These are phyloP conservation scores for Hymenoscyphus albidus DNA, from an alignment of 2,329 filamentous ascomycete species.

Conservation along the genomic window DNA sequence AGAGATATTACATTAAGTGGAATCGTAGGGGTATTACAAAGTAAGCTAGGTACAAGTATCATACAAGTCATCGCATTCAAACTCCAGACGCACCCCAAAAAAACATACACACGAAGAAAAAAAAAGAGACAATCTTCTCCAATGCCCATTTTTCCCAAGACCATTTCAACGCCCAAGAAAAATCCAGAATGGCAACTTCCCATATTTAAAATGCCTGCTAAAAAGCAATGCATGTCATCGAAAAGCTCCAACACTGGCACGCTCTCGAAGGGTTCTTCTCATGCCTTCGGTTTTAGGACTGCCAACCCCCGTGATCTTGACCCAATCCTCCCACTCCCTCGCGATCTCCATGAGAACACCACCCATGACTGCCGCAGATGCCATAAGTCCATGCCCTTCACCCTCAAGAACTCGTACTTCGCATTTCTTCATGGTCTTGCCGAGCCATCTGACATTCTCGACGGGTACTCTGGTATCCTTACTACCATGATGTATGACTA, in stretches of 20 bases:
- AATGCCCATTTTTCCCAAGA: background rate
- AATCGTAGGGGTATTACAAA: constrained; percentile 12
- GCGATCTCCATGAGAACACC: constrained; percentile 92
- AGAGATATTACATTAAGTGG: constrained; percentile 15
- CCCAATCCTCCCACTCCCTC: constrained; percentile 90
- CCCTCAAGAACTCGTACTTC: constrained; percentile 87
- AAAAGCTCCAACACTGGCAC: constrained; percentile 33
- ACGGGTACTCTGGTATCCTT: constrained; percentile 88
- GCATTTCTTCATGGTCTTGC: constrained; percentile 87
- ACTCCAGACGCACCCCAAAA: background rate
- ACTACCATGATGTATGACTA: constrained; percentile 91
- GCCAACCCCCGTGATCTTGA: constrained; percentile 50
- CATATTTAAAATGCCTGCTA: background rate
- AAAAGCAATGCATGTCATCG: constrained; percentile 19
- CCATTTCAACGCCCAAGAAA: background rate
- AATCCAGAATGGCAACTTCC: background rate
- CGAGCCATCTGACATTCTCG: constrained; percentile 92
- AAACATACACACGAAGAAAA: background rate
- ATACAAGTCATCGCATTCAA: constrained; percentile 5
- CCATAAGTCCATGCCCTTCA: constrained; percentile 95
- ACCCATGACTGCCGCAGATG: constrained; percentile 88
- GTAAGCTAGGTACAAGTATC: constrained; percentile 5
- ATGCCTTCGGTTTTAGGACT: constrained; percentile 27
- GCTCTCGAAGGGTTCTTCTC: constrained; percentile 30
- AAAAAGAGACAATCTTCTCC: background rate